Percentiles rank a stretch among this genome's conserved stretches.
Conservation (phyloP, 345 rosid genomes). For the Bruguiera gymnorhiza region DNA sequence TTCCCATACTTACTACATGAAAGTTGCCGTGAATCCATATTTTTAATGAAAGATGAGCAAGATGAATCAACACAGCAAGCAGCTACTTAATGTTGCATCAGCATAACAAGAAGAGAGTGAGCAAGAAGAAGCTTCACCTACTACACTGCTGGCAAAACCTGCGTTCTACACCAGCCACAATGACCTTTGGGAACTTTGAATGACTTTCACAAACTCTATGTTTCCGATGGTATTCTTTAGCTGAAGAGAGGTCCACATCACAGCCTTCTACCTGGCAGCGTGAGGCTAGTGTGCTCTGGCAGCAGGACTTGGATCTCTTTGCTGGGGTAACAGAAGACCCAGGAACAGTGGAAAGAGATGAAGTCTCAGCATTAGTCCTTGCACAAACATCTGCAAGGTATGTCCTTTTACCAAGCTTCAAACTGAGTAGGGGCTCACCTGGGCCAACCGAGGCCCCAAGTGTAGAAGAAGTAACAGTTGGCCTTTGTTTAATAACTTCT, state of each 20-base stretch:
- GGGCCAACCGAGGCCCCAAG: conserved; percentile 67
- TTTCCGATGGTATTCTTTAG: conserved; percentile 80
- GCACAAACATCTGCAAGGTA: conserved; percentile 65
- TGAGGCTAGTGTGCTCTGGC: conserved; percentile 40
- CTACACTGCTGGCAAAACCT: conserved; percentile 98
- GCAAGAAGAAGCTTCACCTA: conserved; percentile 45
- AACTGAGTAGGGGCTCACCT: conserved; percentile 65
- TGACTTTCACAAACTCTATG: conserved; percentile 82
- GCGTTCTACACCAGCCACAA: conserved; percentile 73
- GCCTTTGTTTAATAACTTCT: conserved; percentile 27
- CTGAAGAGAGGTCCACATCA: conserved; percentile 69
- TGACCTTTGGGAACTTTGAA: conserved; percentile 74
- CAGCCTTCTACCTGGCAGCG: conserved; percentile 88
- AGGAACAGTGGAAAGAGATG: conserved; percentile 35
- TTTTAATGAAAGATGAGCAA: conserved; percentile 4
- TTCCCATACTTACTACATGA: background rate
- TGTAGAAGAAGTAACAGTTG: conserved; percentile 35
- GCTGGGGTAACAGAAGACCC: conserved; percentile 42
- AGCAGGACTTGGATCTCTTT: conserved; percentile 60
- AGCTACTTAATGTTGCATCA: background rate
- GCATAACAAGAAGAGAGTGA: background rate
- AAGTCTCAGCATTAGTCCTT: conserved; percentile 43
- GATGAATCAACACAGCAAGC: conserved; percentile 2
- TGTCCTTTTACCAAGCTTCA: conserved; percentile 75
- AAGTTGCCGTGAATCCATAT: background rate